Percentiles rank a stretch among this genome's conserved stretches.
These are phyloP conservation scores for Castanopsis chinensis DNA, from an alignment of 306 rosid species.

Conservation along the genomic window DNA sequence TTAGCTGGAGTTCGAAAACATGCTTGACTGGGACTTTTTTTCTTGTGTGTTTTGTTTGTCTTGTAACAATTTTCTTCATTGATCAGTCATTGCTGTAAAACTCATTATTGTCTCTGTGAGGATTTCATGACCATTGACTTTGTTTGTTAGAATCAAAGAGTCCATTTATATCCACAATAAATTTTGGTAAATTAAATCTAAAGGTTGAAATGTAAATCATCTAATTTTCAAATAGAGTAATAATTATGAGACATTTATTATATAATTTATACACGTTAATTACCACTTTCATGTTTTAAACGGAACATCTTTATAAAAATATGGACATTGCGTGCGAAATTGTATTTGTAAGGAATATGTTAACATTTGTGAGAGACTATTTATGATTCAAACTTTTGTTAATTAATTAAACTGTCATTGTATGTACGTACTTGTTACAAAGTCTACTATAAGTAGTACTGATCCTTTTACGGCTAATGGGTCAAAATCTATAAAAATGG, in stretches of 20 bases:
- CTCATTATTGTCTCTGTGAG: neutral
- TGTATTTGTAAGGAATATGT: rapidly evolving
- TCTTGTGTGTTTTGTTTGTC: neutral
- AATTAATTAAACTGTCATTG: neutral
- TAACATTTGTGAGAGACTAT: too few species aligned
- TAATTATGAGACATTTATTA: too few species aligned
- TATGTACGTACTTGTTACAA: neutral
- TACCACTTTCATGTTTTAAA: too few species aligned
- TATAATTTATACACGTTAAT: too few species aligned
- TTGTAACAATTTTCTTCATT: too few species aligned
- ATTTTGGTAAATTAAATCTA: too few species aligned
- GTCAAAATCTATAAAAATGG: neutral
- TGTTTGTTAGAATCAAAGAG: neutral
- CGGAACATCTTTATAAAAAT: too few species aligned
- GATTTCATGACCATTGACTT: neutral
- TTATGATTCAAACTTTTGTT: neutral
- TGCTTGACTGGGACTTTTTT: neutral
- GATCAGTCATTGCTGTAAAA: neutral
- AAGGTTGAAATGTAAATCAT: neutral
- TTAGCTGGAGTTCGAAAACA: neutral
- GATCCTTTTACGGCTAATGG: neutral
- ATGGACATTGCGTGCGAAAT: too few species aligned
- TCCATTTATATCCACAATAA: too few species aligned
- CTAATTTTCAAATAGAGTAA: neutral
- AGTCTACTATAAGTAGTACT: neutral